Evolutionary conservation across 768 basidiomycete genomes (phyloP), one percentile per base, ranked within the genome.

Genomic region (Russula lepida): DNA sequence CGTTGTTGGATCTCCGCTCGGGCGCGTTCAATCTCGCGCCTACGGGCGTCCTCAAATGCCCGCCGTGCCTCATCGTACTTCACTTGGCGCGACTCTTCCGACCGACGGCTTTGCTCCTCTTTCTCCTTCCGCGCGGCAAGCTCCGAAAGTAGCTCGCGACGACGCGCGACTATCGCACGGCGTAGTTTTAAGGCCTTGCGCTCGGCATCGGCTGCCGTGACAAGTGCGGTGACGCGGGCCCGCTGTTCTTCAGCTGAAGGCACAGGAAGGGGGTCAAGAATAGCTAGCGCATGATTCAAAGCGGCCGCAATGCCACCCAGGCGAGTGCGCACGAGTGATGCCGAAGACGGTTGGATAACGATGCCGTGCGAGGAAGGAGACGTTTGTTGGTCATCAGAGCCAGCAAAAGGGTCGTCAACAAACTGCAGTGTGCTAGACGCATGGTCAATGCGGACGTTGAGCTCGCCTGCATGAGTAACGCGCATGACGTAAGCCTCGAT

Each of bases 401-500:
- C 67, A n/a, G 76, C 74, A 68, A 88, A 91, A 0, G 85, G 79
- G 57, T 89, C 86, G 67, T 94, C 89, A 48, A 86, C 79, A 69
- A 98, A 99, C 6, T 84, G 79, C 73, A 98, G 85, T 62, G 84
- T 85, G 19, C 92, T 89, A 3, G 81, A 82, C 32, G 88, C 85
- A 71, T 99, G 95, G 73, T 98, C 92, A 48, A 98, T 84, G 17
- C 85, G 84, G 64, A 97, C 86, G 67, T 76, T 80, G 52, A 98
- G 81, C 72, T 97, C 93, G 41, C 92, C 91, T 8, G 88, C 83
- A 50, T 87, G 83, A 47, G 92, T 91, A 60, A 92, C 92, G 37
- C 88, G 86, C 89, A 97, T 95, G 64, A 98, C 76, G 73, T 95
- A 98, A 4, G 89, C 88, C 74, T 98, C 93, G 65, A 87, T 78